A percentile compares a stretch with the other conserved stretches of the same genome.
Evolutionary conservation across 2,329 filamentous ascomycete species (phyloP).

Genomic region (Fragosphaeria purpurea): DNA sequence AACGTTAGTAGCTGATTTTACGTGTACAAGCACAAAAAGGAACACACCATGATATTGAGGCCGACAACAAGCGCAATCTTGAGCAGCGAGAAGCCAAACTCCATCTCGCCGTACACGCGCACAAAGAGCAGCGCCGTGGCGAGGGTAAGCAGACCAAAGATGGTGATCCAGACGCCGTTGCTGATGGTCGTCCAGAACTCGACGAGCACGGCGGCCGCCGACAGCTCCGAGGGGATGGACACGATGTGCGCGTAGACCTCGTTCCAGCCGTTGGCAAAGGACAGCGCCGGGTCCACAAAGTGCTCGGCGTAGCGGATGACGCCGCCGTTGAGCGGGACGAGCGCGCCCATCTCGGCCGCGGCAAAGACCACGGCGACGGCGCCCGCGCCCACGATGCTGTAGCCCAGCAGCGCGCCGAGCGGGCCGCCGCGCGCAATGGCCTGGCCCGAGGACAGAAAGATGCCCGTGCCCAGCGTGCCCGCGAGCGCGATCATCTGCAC

Average conservation of each 20-base stretch:
- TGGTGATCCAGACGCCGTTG: conserved; percentile 35
- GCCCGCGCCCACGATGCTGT: conserved; percentile 25
- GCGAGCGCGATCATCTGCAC: conserved; percentile 41
- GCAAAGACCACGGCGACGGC: conserved; percentile 23
- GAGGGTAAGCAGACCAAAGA: conserved; percentile 7
- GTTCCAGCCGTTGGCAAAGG: conserved; percentile 39
- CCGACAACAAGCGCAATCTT: conserved; percentile 40
- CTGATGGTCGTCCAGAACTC: conserved; percentile 47
- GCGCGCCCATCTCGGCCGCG: conserved; percentile 49
- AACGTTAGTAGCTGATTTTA: too few species aligned
- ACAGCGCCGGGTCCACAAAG: conserved; percentile 34
- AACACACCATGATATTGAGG: conserved; percentile 31
- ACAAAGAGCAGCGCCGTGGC: conserved; percentile 8
- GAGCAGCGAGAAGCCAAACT: conserved; percentile 17
- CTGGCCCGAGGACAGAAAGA: conserved; percentile 9
- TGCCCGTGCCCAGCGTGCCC: conserved; percentile 36
- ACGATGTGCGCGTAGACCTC: conserved; percentile 39
- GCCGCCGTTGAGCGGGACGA: conserved; percentile 45
- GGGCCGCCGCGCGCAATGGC: conserved; percentile 12
- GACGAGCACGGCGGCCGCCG: conserved; percentile 47
- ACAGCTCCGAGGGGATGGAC: conserved; percentile 36
- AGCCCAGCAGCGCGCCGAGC: conserved; percentile 21
- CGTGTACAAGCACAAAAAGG: too few species aligned
- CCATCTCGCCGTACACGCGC: conserved; percentile 11
- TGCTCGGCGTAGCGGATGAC: conserved; percentile 36